Base-by-base conservation (phyloP, 192 early-diverging fungal genomes). In the Backusella parvicylindrica region DNA sequence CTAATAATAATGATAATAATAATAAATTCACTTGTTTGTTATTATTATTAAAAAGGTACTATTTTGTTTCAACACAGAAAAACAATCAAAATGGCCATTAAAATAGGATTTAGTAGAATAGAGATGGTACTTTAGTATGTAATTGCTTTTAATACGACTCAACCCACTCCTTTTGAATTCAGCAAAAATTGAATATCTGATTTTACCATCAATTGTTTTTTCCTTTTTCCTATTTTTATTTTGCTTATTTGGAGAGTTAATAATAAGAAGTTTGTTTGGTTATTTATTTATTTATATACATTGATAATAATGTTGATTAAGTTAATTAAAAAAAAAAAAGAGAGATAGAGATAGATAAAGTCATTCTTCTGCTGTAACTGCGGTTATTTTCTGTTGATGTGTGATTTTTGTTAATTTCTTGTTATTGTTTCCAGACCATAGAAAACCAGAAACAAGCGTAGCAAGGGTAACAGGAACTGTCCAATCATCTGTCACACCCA, bases 401-500 rank as follows among this genome's bases (percentile, higher is more conserved):
- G 53, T 60, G 11, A 60, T 21, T 60, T 9, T 60, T 28, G 26
- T 70, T 30, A 30, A 12, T 68, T 68, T 68, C 68, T 70, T 70
- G 5, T 70, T 70, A 23, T 47, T 70, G 1, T 47, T 70, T 38
- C 78, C 78, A 13, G 77, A 74, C 77, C 78, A 83, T 16, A 83
- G 50, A 69, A 83, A 79, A n/a, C 74, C 43, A 18, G 77, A 78
- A n/a, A 79, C 77, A 26, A 78, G 53, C 12, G 74, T 60, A 26
- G 77, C 78, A 26, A 83, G 64, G 12, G 77, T 76, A 41, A 83
- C 53, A 2, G 81, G 81, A n/a, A 79, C 47, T 0, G 75, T 83
- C 81, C 81, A 83, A 32, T 83, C 81, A 70, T 83, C 81, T 1
- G 77, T 83, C n/a, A 83, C 74, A 23, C 75, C 71, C 26, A 74